Base-by-base conservation (phyloP, 106 monocot species). In the Dendrobium officinale region DNA sequence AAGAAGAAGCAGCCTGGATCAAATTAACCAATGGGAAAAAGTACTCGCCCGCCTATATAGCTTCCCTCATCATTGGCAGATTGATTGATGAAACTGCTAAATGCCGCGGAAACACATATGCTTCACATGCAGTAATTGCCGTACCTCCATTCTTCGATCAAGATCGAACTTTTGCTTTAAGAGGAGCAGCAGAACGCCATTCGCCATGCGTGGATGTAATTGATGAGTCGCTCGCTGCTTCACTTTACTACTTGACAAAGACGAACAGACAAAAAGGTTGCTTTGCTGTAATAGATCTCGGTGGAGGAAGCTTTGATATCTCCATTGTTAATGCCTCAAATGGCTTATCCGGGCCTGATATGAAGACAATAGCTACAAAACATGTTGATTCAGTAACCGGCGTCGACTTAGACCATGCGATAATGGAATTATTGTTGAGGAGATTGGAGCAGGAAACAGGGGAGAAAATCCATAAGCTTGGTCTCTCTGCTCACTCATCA, bases 241-340 rank as follows among this genome's bases (percentile, higher is more conserved):
- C 92, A 19, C 89, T 92, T 78, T 89, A 89, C 43, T 92, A 89
- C 89, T 87, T 89, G 9, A 51, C 89, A 80, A 88, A 81, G 24
- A 88, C 88, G 64, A 89, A 45, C 45, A 45, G 45, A 45, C 6
- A 86, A 64, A 86, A 89, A 76, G 92, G 89, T 18, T 78, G 89
- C 11, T 87, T 92, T 26, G 92, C 87, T 6, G 92, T 92, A 43
- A 87, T 92, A 86, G 92, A 92, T 86, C 86, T 92, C 68, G 92
- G 88, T 18, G 91, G 91, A 20, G 91, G 88, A 70, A 92, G 89
- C 9, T 92, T 92, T 92, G 92, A 89, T 89, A 82, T 92, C 20
- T 89, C 89, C 2, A 90, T 91, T 70, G 27, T 91, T 9, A 88
- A 91, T 56, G 88, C 88, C 54, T 91, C 91, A 42, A 88, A 88